phyloP scores from a whole-genome alignment of 1,284 basidiomycete genomes.

The Heterobasidion parviporum region DNA sequence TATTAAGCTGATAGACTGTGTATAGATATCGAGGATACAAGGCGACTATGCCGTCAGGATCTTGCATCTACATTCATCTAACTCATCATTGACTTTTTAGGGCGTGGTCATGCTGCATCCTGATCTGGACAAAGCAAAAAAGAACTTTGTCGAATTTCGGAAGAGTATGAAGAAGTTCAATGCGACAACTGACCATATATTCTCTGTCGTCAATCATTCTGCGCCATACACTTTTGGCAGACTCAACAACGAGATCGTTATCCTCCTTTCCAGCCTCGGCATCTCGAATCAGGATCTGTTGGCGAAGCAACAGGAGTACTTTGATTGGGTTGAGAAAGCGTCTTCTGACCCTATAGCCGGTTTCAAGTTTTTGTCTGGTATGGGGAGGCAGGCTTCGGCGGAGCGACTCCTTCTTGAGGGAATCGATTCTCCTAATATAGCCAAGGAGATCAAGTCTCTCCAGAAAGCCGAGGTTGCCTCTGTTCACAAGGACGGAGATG shows the following conservation, averaged over 20 bases:
- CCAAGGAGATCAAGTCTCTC: slow-evolving; percentile 27
- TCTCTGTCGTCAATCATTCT: slow-evolving; percentile 57
- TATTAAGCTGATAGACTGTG: background rate
- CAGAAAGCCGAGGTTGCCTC: slow-evolving; percentile 43
- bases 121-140: slow-evolving; percentile 34
- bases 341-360: slow-evolving; percentile 36
- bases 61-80: background rate
- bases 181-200: slow-evolving; percentile 43
- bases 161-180: slow-evolving; percentile 63
- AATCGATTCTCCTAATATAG: slow-evolving; percentile 35
- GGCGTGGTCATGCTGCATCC: slow-evolving; percentile 61
- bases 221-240: slow-evolving; percentile 53
- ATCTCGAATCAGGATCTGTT: slow-evolving; percentile 44
- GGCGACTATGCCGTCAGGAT: slow-evolving; percentile 4
- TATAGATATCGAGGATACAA: slow-evolving; percentile 53
- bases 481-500: slow-evolving; percentile 41
- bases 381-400: slow-evolving; percentile 37
- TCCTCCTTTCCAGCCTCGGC: slow-evolving; percentile 54
- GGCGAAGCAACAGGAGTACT: slow-evolving; percentile 48
- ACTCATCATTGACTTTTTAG: slow-evolving; percentile 7
- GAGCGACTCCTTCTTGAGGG: slow-evolving; percentile 48
- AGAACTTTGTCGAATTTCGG: slow-evolving; percentile 45
- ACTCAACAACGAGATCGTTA: slow-evolving; percentile 60
- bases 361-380: slow-evolving; percentile 44
- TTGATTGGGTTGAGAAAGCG: slow-evolving; percentile 45